phyloP scores from a whole-genome alignment of 495 filamentous ascomycete species.

The Coniosporium apollinis region DNA sequence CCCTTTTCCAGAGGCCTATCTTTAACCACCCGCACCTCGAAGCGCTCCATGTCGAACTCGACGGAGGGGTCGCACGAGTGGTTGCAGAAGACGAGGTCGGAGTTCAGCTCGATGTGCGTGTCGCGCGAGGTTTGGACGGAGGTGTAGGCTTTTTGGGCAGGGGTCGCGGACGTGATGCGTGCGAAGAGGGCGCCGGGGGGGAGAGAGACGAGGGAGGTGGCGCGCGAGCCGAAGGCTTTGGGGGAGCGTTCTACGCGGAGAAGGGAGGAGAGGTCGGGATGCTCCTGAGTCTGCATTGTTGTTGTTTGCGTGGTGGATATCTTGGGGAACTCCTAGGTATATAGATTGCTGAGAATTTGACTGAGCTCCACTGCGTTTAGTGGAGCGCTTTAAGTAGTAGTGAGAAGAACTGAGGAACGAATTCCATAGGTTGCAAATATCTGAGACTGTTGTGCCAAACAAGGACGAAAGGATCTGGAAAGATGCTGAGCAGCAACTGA shows the following conservation, averaged over 20 bases:
- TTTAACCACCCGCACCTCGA: slow-evolving; percentile 42
- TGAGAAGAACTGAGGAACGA: slow-evolving; percentile 2
- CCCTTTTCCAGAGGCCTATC: slow-evolving; percentile 33
- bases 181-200: slow-evolving; percentile 46
- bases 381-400: slow-evolving; percentile 3
- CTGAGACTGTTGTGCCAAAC: too few species aligned
- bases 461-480: too few species aligned
- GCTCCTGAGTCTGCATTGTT: slow-evolving; percentile 19
- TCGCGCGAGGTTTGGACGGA: slow-evolving; percentile 47
- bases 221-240: slow-evolving; percentile 40
- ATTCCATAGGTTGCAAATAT: slow-evolving; percentile 2
- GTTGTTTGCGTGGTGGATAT: background rate
- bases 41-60: slow-evolving; percentile 51
- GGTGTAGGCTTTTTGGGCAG: slow-evolving; percentile 43
- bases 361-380: background rate
- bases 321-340: background rate
- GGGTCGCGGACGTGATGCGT: slow-evolving; percentile 32
- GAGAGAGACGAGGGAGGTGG: slow-evolving; percentile 41
- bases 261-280: slow-evolving; percentile 34
- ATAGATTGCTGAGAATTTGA: background rate
- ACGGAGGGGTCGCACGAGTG: slow-evolving; percentile 55
- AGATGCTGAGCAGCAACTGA: too few species aligned
- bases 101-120: slow-evolving; percentile 56
- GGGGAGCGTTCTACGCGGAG: slow-evolving; percentile 25
- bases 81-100: slow-evolving; percentile 59